These are phyloP conservation scores for Penicillium parvum DNA, from an alignment of 495 filamentous ascomycete genomes.

Conservation along the genomic window DNA sequence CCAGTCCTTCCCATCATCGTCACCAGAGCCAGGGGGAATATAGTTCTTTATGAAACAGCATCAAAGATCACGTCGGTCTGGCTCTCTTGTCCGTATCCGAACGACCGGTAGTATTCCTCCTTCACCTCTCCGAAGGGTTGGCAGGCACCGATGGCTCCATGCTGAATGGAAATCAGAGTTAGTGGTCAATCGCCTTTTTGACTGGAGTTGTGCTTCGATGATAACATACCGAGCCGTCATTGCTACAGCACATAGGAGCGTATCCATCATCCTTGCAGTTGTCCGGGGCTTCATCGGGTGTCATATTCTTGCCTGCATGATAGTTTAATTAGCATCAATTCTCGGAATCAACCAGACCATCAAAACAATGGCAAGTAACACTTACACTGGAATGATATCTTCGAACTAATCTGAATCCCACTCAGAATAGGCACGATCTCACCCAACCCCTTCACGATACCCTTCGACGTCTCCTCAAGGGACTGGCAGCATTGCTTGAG, in stretches of 20 bases:
- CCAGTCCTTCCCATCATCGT: too few species aligned
- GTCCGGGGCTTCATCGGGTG: slow-evolving; percentile 4
- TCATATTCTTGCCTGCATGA: slow-evolving; percentile 22
- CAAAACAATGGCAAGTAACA: too few species aligned
- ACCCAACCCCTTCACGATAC: slow-evolving; percentile 17
- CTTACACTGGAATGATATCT: slow-evolving; percentile 32
- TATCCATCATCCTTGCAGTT: slow-evolving; percentile 18
- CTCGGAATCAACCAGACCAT: background rate
- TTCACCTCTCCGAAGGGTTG: slow-evolving; percentile 26
- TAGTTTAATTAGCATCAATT: background rate
- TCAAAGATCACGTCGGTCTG: slow-evolving; percentile 20
- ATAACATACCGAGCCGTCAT: slow-evolving; percentile 13
- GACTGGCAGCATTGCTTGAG: slow-evolving; percentile 32
- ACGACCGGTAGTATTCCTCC: slow-evolving; percentile 17
- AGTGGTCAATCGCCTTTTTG: too few species aligned
- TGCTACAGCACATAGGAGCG: slow-evolving; percentile 32
- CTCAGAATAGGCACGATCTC: slow-evolving; percentile 22
- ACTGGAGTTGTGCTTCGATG: too few species aligned
- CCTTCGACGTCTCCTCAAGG: slow-evolving; percentile 16
- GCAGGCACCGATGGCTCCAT: slow-evolving; percentile 11
- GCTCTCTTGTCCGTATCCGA: slow-evolving; percentile 6
- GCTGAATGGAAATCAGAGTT: background rate
- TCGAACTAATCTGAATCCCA: slow-evolving; percentile 22
- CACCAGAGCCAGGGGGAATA: background rate
- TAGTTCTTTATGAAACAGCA: slow-evolving; percentile 8